Evolutionary conservation across 2,329 filamentous ascomycete species (phyloP).

Genomic region (Phyllosticta citriasiana): DNA sequence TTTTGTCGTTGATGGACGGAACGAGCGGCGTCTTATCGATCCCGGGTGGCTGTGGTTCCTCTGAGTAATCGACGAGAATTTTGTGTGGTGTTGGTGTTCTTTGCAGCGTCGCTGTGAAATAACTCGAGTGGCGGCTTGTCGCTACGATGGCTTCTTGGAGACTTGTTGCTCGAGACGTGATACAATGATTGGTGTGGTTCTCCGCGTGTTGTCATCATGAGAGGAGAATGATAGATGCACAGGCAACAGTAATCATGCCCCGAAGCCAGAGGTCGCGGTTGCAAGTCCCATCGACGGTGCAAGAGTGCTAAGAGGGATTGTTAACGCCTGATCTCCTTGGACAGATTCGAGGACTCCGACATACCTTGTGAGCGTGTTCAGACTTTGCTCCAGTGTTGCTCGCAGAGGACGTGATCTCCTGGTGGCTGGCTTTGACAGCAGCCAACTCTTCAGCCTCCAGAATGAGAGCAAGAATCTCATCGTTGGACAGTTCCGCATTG

Average conservation of each 20-base stretch:
- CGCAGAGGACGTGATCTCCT: not conserved
- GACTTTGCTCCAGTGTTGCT: not conserved
- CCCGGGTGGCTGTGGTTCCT: no score
- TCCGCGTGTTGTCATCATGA: not conserved
- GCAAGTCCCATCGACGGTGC: slow-evolving; percentile 8
- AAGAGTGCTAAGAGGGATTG: not conserved
- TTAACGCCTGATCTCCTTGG: not conserved
- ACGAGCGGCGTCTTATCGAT: no score
- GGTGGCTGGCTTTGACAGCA: not conserved
- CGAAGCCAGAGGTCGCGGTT: slow-evolving; percentile 7
- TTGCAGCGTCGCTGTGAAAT: no score
- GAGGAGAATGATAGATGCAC: slow-evolving; percentile 2
- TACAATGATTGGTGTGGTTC: not conserved
- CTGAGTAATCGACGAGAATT: no score
- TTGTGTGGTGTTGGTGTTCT: no score
- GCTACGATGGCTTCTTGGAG: not conserved
- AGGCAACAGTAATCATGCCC: not conserved
- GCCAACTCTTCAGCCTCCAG: not conserved
- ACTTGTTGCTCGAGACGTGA: not conserved
- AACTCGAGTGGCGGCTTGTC: not conserved
- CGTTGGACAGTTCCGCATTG: not conserved
- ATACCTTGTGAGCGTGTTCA: not conserved
- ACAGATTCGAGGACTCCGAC: not conserved
- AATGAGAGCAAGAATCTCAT: not conserved
- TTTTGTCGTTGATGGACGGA: no score